Evolutionary conservation across 352 stramenopile genomes (phyloP).

Genomic region (Pythium rhizo-oryzae): DNA sequence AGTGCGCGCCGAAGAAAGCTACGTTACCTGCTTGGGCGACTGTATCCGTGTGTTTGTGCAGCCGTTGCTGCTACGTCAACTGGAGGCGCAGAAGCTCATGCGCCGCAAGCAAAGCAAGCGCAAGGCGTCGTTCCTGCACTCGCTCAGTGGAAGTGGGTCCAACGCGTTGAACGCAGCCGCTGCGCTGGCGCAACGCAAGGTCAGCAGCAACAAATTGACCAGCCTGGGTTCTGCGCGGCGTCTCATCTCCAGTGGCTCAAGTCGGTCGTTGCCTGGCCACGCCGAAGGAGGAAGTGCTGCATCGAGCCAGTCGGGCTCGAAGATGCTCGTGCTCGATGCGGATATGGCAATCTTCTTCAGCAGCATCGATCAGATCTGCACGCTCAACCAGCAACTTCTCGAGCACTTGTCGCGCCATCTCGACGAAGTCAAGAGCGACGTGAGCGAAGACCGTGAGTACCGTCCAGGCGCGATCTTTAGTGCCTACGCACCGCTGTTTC

Average conservation of each 20-base stretch:
- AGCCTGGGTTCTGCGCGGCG: constrained; percentile 35
- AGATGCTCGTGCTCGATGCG: constrained; percentile 77
- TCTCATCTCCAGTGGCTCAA: constrained; percentile 22
- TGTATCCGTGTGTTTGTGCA: constrained; percentile 87
- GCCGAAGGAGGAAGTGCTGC: background rate
- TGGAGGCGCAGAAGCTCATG: constrained; percentile 74
- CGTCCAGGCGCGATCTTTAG: constrained; percentile 79
- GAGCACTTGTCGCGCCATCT: constrained; percentile 83
- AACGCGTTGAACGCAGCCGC: constrained; percentile 35
- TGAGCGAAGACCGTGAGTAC: constrained; percentile 32
- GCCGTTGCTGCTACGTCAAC: constrained; percentile 72
- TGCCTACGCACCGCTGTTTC: constrained; percentile 81
- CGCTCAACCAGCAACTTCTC: constrained; percentile 87
- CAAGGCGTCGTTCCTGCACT: constrained; percentile 59
- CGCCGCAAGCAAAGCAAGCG: constrained; percentile 66
- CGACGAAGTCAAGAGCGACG: constrained; percentile 55
- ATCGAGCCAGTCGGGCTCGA: constrained; percentile 8
- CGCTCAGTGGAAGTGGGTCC: constrained; percentile 47
- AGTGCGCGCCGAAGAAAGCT: constrained; percentile 83
- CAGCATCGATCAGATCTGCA: constrained; percentile 89
- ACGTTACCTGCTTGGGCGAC: constrained; percentile 79
- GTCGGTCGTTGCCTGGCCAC: constrained; percentile 14
- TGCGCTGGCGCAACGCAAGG: constrained; percentile 34
- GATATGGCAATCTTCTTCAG: constrained; percentile 89
- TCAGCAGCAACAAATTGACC: constrained; percentile 55